Evolutionary conservation across 2,329 filamentous ascomycete genomes (phyloP).

Genomic region (Alternaria novae-zelandiae): DNA sequence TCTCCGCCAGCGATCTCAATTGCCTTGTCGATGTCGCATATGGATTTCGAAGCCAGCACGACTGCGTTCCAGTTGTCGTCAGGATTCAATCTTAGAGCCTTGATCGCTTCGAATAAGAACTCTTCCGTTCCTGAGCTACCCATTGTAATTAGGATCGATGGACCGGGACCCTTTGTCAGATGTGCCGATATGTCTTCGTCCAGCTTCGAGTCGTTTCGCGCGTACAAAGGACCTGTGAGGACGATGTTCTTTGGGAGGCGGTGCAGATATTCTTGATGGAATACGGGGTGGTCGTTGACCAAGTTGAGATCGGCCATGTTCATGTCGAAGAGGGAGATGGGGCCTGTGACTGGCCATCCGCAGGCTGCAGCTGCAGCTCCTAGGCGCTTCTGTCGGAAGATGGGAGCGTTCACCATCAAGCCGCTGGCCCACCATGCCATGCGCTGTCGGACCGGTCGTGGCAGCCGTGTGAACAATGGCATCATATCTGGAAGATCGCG

Average conservation of each 20-base stretch:
- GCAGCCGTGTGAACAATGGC: slow-evolving; percentile 40
- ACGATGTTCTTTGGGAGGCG: slow-evolving; percentile 40
- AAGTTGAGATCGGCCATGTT: slow-evolving; percentile 45
- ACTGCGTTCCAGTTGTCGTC: slow-evolving; percentile 41
- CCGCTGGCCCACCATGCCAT: slow-evolving; percentile 36
- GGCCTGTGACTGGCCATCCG: slow-evolving; percentile 38
- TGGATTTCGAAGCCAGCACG: slow-evolving; percentile 38
- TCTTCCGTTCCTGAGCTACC: slow-evolving; percentile 41
- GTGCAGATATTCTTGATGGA: slow-evolving; percentile 40
- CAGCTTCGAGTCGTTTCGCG: slow-evolving; percentile 27
- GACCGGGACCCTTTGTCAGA: slow-evolving; percentile 28
- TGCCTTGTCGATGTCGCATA: slow-evolving; percentile 38
- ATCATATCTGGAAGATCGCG: slow-evolving; percentile 43
- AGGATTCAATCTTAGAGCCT: slow-evolving; percentile 31
- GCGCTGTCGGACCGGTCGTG: slow-evolving; percentile 33
- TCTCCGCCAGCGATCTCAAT: slow-evolving; percentile 30
- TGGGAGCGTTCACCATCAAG: slow-evolving; percentile 40
- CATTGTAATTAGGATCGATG: slow-evolving; percentile 40
- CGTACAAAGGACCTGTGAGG: slow-evolving; percentile 38
- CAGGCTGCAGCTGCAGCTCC: slow-evolving; percentile 36
- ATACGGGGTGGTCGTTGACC: slow-evolving; percentile 42
- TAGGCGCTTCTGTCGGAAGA: slow-evolving; percentile 40
- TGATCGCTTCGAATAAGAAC: slow-evolving; percentile 41
- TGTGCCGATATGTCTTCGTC: slow-evolving; percentile 37
- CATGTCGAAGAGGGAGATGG: slow-evolving; percentile 44